Evolutionary conservation across 2,329 filamentous ascomycete species (phyloP), one percentile per base, ranked within the genome.

Genomic region (Apiospora arundinis): DNA sequence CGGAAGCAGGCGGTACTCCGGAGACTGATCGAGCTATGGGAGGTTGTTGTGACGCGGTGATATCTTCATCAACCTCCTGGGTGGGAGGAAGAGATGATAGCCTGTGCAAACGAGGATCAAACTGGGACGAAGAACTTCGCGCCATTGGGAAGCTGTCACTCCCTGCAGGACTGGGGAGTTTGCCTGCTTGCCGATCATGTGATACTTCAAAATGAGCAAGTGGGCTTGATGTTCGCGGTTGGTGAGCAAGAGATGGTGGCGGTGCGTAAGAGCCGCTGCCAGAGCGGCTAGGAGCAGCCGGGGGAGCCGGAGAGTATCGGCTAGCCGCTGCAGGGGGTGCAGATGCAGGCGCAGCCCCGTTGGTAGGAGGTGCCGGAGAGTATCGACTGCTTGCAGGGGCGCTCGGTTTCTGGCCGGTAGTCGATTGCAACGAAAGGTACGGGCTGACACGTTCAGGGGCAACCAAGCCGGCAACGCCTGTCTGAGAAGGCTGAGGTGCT

Each of bases 191-290:
- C 65, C 82, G 81, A 44, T 84, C 83, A 69, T 83, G 82, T 9
- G 83, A 84, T 14, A 85, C 83, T 77, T 92, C 90, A 72, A 90
- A 91, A 75, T 92, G 89, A 7, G 90, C 90, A 72, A 92, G 79
- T 0, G 90, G 90, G 74, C 90, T 92, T 1, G 90, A 92, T 1
- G 90, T 92, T 73, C 90, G 84, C 11, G 90, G 90, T 73, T 90
- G 86, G 76, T 92, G 89, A 66, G 89, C 83, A 52, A 91, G 81
- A 48, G 85, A 79, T 18, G 87, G 82, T 37, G 86, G 83, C 11
- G 85, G 80, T 0, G 82, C 78, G 37, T 87, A 86, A 65, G 80
- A 83, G n/a, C 81, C 80, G 25, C 78, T 81, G 7, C 79, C 73
- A 1, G 82, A 80, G 16, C 86, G 84, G 8, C 82, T 78, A 25